Evolutionary conservation across 106 monocot species (phyloP), one percentile per base, ranked within the genome.

Genomic region (Apostasia ramifera): DNA sequence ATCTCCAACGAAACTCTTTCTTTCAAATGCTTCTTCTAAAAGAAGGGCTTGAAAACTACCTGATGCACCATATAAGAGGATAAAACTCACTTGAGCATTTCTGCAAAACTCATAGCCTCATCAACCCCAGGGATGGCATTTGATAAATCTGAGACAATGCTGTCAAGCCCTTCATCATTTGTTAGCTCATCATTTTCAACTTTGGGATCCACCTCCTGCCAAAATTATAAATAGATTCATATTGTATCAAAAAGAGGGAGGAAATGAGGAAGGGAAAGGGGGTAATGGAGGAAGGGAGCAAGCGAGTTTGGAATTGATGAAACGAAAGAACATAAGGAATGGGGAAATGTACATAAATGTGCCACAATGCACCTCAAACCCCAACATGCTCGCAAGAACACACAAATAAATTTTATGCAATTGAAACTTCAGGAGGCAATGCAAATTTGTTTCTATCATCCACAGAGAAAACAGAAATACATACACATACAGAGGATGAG

Each of bases 41-140:
- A 66, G 53, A 5, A 47, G 44, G 14, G 49, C 46, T 49, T 74
- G 15, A 50, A 26, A 60, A 45, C 54, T 1, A 55, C 13, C 3
- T 6, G 8, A 57, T 40, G 48, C 2, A 68, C 1, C 48, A 42
- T 50, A 54, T 5, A 47, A 59, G 59, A 2, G 39, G 9, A 70
- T 49, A 55, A 42, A 26, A 77, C 83, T 76, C 57, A 94, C 91
- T 97, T 97, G 26, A 97, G 75, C 95, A 97, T 97, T 67, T 97
- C 95, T 52, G 95, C 95, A 72, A 97, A 97, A 71, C 91, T 97
- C 95, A 92, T 89, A 64, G 95, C 95, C 69, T 97, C 95, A 68
- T 92, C 92, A 49, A 97, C 84, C 66, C 95, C 95, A 71, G 95
- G 95, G 71, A 97, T 92, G 9, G 95, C 89, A 87, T 97, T 87